Evolutionary conservation across 371 early-diverging fungal genomes (phyloP).

Genomic region (Lichtheimia corymbifera): DNA sequence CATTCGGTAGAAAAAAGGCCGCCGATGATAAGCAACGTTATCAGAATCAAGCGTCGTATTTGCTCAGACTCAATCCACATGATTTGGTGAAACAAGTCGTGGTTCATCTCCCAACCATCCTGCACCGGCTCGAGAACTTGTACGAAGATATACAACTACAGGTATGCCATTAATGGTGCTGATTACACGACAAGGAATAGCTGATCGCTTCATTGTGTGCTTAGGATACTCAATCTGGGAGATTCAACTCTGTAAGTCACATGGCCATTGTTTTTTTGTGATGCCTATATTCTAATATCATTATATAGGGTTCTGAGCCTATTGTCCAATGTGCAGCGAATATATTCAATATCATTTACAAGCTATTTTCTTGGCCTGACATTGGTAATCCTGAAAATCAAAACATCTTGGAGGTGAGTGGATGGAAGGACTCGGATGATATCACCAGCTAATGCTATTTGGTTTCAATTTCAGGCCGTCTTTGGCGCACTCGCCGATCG

Average conservation of each 20-base stretch:
- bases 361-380: slow-evolving; percentile 60
- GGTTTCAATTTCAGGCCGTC: slow-evolving; percentile 11
- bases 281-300: background rate
- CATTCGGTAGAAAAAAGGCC: slow-evolving; percentile 43
- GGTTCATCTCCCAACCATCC: slow-evolving; percentile 33
- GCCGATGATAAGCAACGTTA: slow-evolving; percentile 14
- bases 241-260: slow-evolving; percentile 17
- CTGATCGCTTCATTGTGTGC: background rate
- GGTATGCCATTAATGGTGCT: slow-evolving; percentile 14
- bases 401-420: slow-evolving; percentile 29
- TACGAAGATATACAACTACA: slow-evolving; percentile 30
- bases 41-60: slow-evolving; percentile 22
- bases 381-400: slow-evolving; percentile 49
- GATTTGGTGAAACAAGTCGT: slow-evolving; percentile 41
- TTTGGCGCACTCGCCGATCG: slow-evolving; percentile 21
- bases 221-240: slow-evolving; percentile 36
- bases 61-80: slow-evolving; percentile 35
- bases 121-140: slow-evolving; percentile 31
- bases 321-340: slow-evolving; percentile 35
- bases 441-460: background rate
- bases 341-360: slow-evolving; percentile 47
- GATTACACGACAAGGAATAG: no score
- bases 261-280: background rate
- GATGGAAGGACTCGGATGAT: background rate
- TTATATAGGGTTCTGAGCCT: slow-evolving; percentile 25